phyloP scores from a whole-genome alignment of 2,329 filamentous ascomycete species.

The Akanthomyces uredinophilus region DNA sequence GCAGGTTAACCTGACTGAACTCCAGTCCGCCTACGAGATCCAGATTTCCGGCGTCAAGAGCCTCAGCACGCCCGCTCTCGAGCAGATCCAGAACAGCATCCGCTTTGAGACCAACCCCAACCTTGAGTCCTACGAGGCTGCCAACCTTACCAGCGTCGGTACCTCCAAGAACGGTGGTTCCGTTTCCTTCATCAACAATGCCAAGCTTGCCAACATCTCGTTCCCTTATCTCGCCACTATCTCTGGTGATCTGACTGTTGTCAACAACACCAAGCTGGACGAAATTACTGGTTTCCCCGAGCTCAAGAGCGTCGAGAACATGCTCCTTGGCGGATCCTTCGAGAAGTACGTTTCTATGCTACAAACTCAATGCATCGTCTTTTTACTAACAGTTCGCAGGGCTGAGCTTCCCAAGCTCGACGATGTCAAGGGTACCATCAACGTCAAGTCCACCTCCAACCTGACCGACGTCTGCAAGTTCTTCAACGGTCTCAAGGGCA shows the following conservation, averaged over 20 bases:
- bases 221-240: slow-evolving; percentile 64
- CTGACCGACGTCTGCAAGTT: slow-evolving; percentile 54
- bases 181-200: slow-evolving; percentile 60
- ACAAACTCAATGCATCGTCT: no score
- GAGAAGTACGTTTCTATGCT: slow-evolving; percentile 56
- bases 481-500: slow-evolving; percentile 35
- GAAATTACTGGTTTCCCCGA: slow-evolving; percentile 62
- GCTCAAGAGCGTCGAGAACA: slow-evolving; percentile 68
- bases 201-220: slow-evolving; percentile 64
- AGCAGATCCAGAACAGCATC: slow-evolving; percentile 69
- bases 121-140: slow-evolving; percentile 54
- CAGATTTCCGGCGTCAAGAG: slow-evolving; percentile 69
- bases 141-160: slow-evolving; percentile 66
- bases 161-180: slow-evolving; percentile 27
- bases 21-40: slow-evolving; percentile 51
- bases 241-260: slow-evolving; percentile 75
- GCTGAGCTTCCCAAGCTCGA: slow-evolving; percentile 63
- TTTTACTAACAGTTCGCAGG: slow-evolving; percentile 64
- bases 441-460: slow-evolving; percentile 60
- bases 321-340: slow-evolving; percentile 81
- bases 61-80: slow-evolving; percentile 68
- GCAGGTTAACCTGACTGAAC: slow-evolving; percentile 68
- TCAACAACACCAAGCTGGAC: slow-evolving; percentile 78
- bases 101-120: slow-evolving; percentile 75
- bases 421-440: slow-evolving; percentile 67